Evolutionary conservation across 129 eudicot genomes (phyloP).

Genomic region (Scalesia atractyloides): DNA sequence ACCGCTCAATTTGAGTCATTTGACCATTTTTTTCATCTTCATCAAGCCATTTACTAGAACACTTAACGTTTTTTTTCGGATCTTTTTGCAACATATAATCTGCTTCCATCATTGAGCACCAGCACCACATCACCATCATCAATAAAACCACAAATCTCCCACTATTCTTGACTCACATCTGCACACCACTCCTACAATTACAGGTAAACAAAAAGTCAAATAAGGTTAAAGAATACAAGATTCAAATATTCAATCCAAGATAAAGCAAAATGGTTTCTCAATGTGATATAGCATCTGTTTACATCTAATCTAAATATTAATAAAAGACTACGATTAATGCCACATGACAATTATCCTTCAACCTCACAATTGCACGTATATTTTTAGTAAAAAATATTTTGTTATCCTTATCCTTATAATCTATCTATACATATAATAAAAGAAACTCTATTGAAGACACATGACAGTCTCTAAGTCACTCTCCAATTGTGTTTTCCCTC

Average conservation of each 20-base stretch:
- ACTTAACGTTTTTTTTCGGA: constrained; percentile 47
- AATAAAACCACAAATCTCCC: constrained; percentile 11
- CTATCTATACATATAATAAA: too few relatives aligned
- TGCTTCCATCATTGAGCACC: constrained; percentile 42
- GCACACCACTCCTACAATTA: too few relatives aligned
- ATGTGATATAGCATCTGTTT: background rate
- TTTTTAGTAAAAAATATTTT: too few relatives aligned
- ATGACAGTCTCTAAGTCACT: too few relatives aligned
- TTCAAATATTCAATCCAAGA: background rate
- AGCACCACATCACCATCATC: constrained; percentile 39
- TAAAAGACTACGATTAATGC: too few relatives aligned
- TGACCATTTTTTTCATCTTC: constrained; percentile 67
- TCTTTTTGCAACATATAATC: constrained; percentile 56
- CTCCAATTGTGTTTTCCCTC: too few relatives aligned
- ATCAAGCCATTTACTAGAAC: constrained; percentile 54
- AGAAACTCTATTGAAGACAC: too few relatives aligned
- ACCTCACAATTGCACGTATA: too few relatives aligned
- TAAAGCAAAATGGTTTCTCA: background rate
- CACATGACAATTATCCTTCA: too few relatives aligned
- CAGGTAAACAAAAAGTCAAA: constrained; percentile 4
- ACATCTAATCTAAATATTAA: too few relatives aligned
- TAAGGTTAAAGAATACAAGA: constrained; percentile 12
- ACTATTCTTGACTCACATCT: constrained; percentile 21
- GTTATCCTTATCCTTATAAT: too few relatives aligned
- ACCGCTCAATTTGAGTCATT: constrained; percentile 68